These are phyloP conservation scores for Colletotrichum spaethianum DNA, from an alignment of 2,329 filamentous ascomycete genomes.

Conservation along the genomic window DNA sequence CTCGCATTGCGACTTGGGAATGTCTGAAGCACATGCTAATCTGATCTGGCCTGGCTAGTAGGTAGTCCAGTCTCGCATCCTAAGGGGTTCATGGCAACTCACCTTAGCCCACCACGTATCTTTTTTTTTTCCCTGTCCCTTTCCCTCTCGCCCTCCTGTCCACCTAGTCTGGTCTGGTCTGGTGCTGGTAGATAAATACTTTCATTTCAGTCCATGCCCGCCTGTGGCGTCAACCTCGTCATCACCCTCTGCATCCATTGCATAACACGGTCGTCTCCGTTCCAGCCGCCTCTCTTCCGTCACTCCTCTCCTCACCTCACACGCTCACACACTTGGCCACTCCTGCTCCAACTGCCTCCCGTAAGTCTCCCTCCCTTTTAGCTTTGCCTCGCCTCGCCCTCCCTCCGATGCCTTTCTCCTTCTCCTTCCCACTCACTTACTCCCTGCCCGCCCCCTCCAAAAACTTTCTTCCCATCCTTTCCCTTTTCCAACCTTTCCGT, in stretches of 20 bases:
- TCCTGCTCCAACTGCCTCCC: background rate
- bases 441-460: background rate
- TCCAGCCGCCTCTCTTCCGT: slow-evolving; percentile 26
- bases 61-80: slow-evolving; percentile 16
- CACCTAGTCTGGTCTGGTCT: background rate
- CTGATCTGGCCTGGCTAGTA: slow-evolving; percentile 11
- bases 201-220: slow-evolving; percentile 37
- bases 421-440: background rate
- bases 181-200: slow-evolving; percentile 38
- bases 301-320: slow-evolving; percentile 7
- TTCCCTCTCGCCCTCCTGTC: background rate
- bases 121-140: background rate
- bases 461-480: slow-evolving; percentile 30
- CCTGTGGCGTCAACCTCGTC: slow-evolving; percentile 40
- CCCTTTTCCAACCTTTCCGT: slow-evolving; percentile 15
- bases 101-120: slow-evolving; percentile 13
- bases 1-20: slow-evolving; percentile 24
- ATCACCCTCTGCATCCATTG: slow-evolving; percentile 26
- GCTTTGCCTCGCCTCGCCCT: slow-evolving; percentile 29
- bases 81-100: slow-evolving; percentile 33
- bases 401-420: slow-evolving; percentile 19
- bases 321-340: background rate
- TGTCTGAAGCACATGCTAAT: slow-evolving; percentile 31
- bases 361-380: slow-evolving; percentile 29
- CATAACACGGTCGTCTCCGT: slow-evolving; percentile 30